Base-by-base conservation (phyloP, 192 early-diverging fungal genomes). In the Linnemannia zychae region DNA sequence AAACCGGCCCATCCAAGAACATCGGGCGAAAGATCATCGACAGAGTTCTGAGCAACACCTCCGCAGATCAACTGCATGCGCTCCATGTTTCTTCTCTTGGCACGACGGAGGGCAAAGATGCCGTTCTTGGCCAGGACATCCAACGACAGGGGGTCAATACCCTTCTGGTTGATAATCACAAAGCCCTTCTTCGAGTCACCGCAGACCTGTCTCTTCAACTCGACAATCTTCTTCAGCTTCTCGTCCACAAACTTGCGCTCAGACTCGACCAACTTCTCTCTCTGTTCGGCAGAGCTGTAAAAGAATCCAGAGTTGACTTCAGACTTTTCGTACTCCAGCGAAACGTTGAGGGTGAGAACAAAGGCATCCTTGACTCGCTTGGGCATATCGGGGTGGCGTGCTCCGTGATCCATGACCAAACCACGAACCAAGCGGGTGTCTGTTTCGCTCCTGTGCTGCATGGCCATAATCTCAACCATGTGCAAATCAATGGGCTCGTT, bases 401-500 rank as follows among this genome's bases (percentile, higher is more conserved):
- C 98, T 49, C 99, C 99, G 86, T 99, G 99, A 91, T 99, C 99
- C 89, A 99, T 88, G 31, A 99, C 99, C 53, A 99, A 90, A 50
- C 98, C 99, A 74, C 95, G 94, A 67, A 99, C 93, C 34, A 99
- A 90, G 38, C 95, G 90, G 53, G 98, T 96, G 87, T 99, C 99
- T n/a, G 95, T 97, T n/a, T 97, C 97, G 48, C 94, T 96, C 89
- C 96, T 96, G 92, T 99, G 98, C 94, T 95, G 93, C 99, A 99
- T 99, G 92, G 98, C 98, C 98, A 99, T 99, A 78, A 98, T 96
- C 90, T 99, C 99, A 15, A 99, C 97, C 99, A 99, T 99, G 82
- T 99, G 97, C 75, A 99, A 91, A 88, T 99, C 99, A 82, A 99
- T 98, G 13, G 97, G 97, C 71, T 95, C 85, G 28, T 92, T 95